These are phyloP conservation scores for Dothistroma septosporum DNA, from an alignment of 2,329 filamentous ascomycete genomes.

Conservation along the genomic window DNA sequence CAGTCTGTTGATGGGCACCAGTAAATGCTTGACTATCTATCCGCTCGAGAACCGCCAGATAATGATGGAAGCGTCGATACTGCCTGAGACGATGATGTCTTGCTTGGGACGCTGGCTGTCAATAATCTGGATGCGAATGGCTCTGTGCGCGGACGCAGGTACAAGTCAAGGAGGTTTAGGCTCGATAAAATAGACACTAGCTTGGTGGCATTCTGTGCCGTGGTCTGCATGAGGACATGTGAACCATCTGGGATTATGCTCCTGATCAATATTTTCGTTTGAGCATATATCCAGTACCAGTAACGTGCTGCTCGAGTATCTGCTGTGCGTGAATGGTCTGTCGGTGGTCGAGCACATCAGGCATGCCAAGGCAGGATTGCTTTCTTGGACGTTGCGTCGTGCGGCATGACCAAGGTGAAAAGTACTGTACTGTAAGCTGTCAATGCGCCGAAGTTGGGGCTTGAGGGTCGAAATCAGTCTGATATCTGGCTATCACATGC, in stretches of 20 bases:
- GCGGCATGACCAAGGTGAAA: not conserved
- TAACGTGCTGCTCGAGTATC: no score
- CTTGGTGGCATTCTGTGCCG: not conserved
- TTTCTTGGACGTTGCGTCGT: not conserved
- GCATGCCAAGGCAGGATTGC: not conserved
- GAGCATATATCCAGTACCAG: not conserved
- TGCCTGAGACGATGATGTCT: constrained; percentile 25
- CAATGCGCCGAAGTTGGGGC: not conserved
- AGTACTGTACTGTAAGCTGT: not conserved
- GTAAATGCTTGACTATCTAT: constrained; percentile 3
- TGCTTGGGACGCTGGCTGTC: constrained; percentile 8
- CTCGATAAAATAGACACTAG: not conserved
- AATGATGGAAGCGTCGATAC: constrained; percentile 20
- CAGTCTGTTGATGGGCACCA: constrained; percentile 6
- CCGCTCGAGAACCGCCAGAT: constrained; percentile 23
- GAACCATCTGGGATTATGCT: not conserved
- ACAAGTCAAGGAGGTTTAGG: constrained; percentile 6
- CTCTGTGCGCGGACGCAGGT: constrained; percentile 11
- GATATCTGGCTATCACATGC: not conserved
- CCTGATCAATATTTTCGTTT: not conserved
- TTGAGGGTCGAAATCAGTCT: not conserved
- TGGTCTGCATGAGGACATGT: not conserved
- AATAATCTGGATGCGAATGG: constrained; percentile 18
- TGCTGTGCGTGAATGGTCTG: not conserved
- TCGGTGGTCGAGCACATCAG: not conserved